Evolutionary conservation across 805 yeast species (phyloP).

Genomic region (Ogataea trehalophila): DNA sequence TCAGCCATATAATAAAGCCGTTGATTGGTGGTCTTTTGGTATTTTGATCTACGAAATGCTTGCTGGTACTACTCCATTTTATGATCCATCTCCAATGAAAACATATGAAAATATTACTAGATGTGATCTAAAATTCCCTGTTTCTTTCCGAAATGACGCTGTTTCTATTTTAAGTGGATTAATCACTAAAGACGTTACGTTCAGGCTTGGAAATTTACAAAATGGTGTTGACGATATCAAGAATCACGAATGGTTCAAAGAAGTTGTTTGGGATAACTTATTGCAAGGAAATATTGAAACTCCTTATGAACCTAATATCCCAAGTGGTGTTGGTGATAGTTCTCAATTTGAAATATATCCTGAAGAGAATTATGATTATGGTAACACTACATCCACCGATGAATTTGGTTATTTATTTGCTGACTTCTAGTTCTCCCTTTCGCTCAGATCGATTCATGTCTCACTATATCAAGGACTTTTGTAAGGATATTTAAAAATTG

Average conservation of each 20-base stretch:
- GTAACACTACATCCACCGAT: constrained; percentile 49
- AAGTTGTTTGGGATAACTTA: constrained; percentile 58
- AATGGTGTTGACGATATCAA: constrained; percentile 55
- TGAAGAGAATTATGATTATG: constrained; percentile 81
- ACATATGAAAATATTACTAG: constrained; percentile 56
- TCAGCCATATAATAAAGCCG: constrained; percentile 57
- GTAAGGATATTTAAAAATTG: no score
- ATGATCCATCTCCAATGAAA: constrained; percentile 61
- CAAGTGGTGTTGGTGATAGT: constrained; percentile 60
- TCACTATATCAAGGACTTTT: background rate
- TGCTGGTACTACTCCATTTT: constrained; percentile 60
- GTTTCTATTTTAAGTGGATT: constrained; percentile 47
- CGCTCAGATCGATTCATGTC: background rate
- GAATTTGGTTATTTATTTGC: constrained; percentile 30
- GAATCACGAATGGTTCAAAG: constrained; percentile 55
- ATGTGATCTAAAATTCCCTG: constrained; percentile 52
- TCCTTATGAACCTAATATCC: constrained; percentile 61
- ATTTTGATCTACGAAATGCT: constrained; percentile 58
- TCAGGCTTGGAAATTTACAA: constrained; percentile 53
- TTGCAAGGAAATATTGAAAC: constrained; percentile 55
- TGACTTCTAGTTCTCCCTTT: constrained; percentile 18
- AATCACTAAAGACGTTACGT: constrained; percentile 51
- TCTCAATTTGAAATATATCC: constrained; percentile 68
- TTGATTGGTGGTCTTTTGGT: constrained; percentile 65
- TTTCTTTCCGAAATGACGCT: constrained; percentile 51